These are phyloP conservation scores for Melanomma pulvis-pyrius DNA, from an alignment of 495 filamentous ascomycete species.

Conservation along the genomic window DNA sequence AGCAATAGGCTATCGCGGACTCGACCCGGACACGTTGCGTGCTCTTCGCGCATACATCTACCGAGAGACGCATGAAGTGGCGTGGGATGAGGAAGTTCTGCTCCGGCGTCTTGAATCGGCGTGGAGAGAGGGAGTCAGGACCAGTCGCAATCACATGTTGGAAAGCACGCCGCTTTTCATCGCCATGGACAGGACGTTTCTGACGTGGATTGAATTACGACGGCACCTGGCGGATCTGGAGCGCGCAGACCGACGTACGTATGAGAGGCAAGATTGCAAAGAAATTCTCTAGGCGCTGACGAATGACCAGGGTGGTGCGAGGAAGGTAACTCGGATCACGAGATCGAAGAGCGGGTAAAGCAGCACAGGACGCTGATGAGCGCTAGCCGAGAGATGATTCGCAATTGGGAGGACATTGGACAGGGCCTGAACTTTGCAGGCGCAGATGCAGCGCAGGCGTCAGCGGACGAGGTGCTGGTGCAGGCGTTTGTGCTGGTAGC, in stretches of 20 bases:
- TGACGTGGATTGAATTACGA: slow-evolving; percentile 27
- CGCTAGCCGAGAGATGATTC: slow-evolving; percentile 11
- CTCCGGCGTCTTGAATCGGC: slow-evolving; percentile 26
- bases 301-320: slow-evolving; percentile 5
- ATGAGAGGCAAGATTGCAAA: not conserved
- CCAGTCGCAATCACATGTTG: not conserved
- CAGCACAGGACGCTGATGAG: slow-evolving; percentile 20
- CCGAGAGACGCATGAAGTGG: not conserved
- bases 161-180: slow-evolving; percentile 4
- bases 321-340: slow-evolving; percentile 6
- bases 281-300: not conserved
- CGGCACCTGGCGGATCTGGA: slow-evolving; percentile 28
- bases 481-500: slow-evolving; percentile 25
- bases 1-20: not conserved
- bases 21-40: slow-evolving; percentile 14
- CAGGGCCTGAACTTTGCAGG: not conserved
- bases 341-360: slow-evolving; percentile 9
- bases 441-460: slow-evolving; percentile 2
- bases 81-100: slow-evolving; percentile 19
- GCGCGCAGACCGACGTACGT: slow-evolving; percentile 17
- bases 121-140: slow-evolving; percentile 17
- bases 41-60: slow-evolving; percentile 23
- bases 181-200: slow-evolving; percentile 22
- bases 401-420: slow-evolving; percentile 17
- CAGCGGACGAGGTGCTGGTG: slow-evolving; percentile 23